Evolutionary conservation across 108 stramenopile genomes (phyloP).

Genomic region (Cyclotella kingstonii): DNA sequence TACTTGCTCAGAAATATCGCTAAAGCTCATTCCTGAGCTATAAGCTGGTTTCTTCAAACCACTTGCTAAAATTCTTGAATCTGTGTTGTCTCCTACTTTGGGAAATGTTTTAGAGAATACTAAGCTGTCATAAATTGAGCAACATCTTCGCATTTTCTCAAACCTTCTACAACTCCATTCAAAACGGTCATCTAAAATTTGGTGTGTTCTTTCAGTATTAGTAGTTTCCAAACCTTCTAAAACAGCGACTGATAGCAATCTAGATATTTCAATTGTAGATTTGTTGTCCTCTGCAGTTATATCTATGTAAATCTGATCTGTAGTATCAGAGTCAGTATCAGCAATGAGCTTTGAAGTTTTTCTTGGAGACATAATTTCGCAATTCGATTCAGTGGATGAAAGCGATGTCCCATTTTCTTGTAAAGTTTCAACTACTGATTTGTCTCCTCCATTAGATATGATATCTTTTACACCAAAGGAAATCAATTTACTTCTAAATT

Average conservation of each 20-base stretch:
- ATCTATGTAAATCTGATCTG: conserved; percentile 23
- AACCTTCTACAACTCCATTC: conserved; percentile 4
- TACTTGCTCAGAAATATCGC: no score
- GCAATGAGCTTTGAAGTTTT: background rate
- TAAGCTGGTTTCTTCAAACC: no score
- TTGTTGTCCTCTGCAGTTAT: conserved; percentile 15
- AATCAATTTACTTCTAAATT: background rate
- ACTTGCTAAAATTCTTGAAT: no score
- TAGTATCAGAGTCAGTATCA: no score
- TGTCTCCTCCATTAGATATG: no score
- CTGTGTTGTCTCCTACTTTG: no score
- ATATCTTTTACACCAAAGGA: background rate
- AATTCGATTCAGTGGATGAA: no score
- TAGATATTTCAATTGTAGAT: conserved; percentile 3
- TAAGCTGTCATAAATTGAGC: no score
- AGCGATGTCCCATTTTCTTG: no score
- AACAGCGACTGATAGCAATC: conserved; percentile 10
- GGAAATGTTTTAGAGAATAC: no score
- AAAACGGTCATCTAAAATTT: background rate
- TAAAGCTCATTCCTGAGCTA: no score
- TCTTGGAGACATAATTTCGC: background rate
- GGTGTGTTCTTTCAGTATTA: background rate
- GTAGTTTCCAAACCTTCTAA: conserved; percentile 21
- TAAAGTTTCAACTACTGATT: no score
- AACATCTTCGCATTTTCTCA: background rate